Evolutionary conservation across 2,329 filamentous ascomycete species (phyloP).

Genomic region (Penicillium sp.): DNA sequence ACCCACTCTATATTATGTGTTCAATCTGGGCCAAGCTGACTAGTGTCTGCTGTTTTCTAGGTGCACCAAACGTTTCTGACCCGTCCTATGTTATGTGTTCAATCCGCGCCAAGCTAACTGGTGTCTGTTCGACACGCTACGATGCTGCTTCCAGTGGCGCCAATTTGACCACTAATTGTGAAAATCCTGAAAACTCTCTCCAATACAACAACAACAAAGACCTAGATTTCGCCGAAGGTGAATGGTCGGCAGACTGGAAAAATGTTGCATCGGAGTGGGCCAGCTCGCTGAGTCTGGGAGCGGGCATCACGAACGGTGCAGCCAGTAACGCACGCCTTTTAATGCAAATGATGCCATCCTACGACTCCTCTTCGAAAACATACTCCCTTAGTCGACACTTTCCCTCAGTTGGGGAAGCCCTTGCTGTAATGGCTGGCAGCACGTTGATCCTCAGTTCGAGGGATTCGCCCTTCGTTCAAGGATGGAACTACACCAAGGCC

Average conservation of each 20-base stretch:
- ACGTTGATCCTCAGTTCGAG: conserved; percentile 66
- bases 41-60: conserved; percentile 70
- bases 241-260: conserved; percentile 57
- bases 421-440: conserved; percentile 71
- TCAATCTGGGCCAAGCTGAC: conserved; percentile 67
- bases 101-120: conserved; percentile 65
- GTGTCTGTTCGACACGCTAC: conserved; percentile 68
- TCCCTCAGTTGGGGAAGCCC: conserved; percentile 73
- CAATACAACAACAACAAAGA: conserved; percentile 58
- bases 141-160: conserved; percentile 60
- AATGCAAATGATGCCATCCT: conserved; percentile 57
- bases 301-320: conserved; percentile 59
- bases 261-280: conserved; percentile 61
- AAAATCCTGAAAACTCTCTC: conserved; percentile 59
- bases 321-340: conserved; percentile 64
- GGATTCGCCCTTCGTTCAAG: conserved; percentile 64
- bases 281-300: conserved; percentile 59
- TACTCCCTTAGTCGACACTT: conserved; percentile 53
- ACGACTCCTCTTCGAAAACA: conserved; percentile 30
- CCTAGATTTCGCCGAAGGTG: conserved; percentile 34
- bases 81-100: conserved; percentile 69
- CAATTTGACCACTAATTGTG: conserved; percentile 64
- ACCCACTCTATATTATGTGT: conserved; percentile 67
- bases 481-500: conserved; percentile 53
- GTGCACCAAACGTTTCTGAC: conserved; percentile 46